Base-by-base conservation (phyloP, 345 rosid species). In the Zanthoxylum bungeanum region DNA sequence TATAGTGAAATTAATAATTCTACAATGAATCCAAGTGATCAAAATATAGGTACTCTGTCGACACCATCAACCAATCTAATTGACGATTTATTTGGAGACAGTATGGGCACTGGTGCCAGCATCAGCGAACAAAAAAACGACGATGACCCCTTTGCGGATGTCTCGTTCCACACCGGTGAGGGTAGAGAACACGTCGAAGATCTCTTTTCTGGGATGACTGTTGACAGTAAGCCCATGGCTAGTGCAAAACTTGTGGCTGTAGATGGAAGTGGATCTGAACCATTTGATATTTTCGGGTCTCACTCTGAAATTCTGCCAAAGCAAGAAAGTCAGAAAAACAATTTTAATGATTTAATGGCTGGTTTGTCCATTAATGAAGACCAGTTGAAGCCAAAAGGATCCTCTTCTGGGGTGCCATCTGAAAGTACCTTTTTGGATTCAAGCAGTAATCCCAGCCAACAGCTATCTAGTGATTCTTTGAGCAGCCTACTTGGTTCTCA, bases 81-180 rank as follows among this genome's bases (percentile, higher is more conserved):
- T 72, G 93, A 89, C 74, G 94, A 91, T 82, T 77, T 91, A 78
- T 84, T 93, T 75, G 97, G 97, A 73, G 93, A 86, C 60, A 75
- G 76, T 81, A 44, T 80, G 61, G 79, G 81, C 62, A 40, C 77
- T 70, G 75, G 80, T 44, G 51, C 62, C 60, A 79, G 80, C 71
- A 65, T 65, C 69, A 78, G 62, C 2, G 81, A 88, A 55, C 80
- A 67, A 69, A 81, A 86, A 76, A 77, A 66, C 64, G 88, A 84
- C 30, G 92, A 89, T 42, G 97, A 89, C 59, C 98, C 96, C 37
- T 93, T 95, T 83, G 91, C 91, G 57, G 97, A 83, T 75, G 97
- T 95, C 62, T 89, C 92, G 51, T 95, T 95, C 80, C 93, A 86
- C 78, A 60, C 83, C 12, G 81, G 60, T 64, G 84, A 76, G 75